phyloP scores from a whole-genome alignment of 2,329 filamentous ascomycete species.

The Hypoxylon sp. region DNA sequence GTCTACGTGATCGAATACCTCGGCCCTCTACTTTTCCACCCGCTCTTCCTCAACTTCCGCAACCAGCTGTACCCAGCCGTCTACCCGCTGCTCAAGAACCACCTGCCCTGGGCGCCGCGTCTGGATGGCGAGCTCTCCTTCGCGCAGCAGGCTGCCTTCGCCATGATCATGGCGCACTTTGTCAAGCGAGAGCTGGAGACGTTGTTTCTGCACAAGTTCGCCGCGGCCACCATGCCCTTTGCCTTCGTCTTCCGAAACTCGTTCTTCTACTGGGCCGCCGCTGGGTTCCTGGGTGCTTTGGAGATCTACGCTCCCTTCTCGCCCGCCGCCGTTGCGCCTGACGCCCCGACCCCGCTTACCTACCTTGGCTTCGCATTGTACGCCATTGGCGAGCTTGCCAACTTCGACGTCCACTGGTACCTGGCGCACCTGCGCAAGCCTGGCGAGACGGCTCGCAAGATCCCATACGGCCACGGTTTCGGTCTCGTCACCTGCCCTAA shows the following conservation, averaged over 20 bases:
- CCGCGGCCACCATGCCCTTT: slow-evolving; percentile 90
- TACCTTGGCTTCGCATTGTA: slow-evolving; percentile 77
- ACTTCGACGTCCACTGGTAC: slow-evolving; percentile 81
- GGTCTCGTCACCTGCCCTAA: slow-evolving; percentile 92
- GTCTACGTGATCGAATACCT: slow-evolving; percentile 97
- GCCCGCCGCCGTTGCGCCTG: slow-evolving; percentile 63
- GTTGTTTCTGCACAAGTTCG: slow-evolving; percentile 93
- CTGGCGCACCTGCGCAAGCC: slow-evolving; percentile 79
- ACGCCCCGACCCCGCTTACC: slow-evolving; percentile 59
- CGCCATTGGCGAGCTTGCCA: slow-evolving; percentile 79
- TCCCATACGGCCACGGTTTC: slow-evolving; percentile 87
- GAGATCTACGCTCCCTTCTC: slow-evolving; percentile 84
- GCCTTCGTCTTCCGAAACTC: slow-evolving; percentile 95
- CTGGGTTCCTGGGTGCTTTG: slow-evolving; percentile 81
- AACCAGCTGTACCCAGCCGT: slow-evolving; percentile 72
- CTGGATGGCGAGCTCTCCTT: slow-evolving; percentile 60
- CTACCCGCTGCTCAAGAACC: slow-evolving; percentile 54
- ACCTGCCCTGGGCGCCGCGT: slow-evolving; percentile 51
- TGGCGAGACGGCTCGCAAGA: slow-evolving; percentile 86
- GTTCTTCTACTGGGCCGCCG: slow-evolving; percentile 89
- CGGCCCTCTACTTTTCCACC: slow-evolving; percentile 89
- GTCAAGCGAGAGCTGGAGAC: slow-evolving; percentile 96
- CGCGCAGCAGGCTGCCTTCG: slow-evolving; percentile 77
- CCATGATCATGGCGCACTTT: slow-evolving; percentile 83
- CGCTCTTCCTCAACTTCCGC: slow-evolving; percentile 74